These are phyloP conservation scores for Talaromyces wortmannii DNA, from an alignment of 495 filamentous ascomycete genomes.

Conservation along the genomic window DNA sequence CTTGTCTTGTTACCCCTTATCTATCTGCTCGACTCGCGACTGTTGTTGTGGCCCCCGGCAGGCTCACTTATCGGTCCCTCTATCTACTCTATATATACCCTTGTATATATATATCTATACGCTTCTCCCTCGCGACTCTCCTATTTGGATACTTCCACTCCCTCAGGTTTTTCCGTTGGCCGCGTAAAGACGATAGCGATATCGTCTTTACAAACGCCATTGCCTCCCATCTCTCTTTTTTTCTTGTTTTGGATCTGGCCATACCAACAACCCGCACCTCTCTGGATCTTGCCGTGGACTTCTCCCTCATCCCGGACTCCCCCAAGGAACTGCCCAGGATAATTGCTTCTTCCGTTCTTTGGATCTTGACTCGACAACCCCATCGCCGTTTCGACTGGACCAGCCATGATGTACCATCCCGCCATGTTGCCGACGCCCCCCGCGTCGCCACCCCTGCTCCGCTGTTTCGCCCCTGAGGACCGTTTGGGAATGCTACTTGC, in stretches of 20 bases:
- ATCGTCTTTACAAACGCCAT: constrained; percentile 5
- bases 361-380: not conserved
- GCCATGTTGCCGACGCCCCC: constrained; percentile 57
- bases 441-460: constrained; percentile 45
- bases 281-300: not conserved
- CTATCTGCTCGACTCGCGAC: not conserved
- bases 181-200: constrained; percentile 6
- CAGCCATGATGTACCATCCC: constrained; percentile 19
- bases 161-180: not conserved
- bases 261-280: not conserved
- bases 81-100: not conserved
- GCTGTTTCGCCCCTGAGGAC: constrained; percentile 65
- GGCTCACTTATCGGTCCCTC: not conserved
- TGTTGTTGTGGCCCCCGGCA: not conserved
- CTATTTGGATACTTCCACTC: not conserved
- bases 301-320: not conserved
- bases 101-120: constrained; percentile 1
- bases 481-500: constrained; percentile 80
- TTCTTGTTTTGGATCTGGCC: constrained; percentile 1
- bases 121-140: not conserved
- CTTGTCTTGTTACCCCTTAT: constrained; percentile 6
- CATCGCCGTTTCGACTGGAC: not conserved
- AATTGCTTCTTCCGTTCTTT: not conserved
- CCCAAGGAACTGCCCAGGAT: not conserved
- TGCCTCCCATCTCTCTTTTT: constrained; percentile 1